Evolutionary conservation across 257 asterid species (phyloP).

Genomic region (Ehretia macrophylla): DNA sequence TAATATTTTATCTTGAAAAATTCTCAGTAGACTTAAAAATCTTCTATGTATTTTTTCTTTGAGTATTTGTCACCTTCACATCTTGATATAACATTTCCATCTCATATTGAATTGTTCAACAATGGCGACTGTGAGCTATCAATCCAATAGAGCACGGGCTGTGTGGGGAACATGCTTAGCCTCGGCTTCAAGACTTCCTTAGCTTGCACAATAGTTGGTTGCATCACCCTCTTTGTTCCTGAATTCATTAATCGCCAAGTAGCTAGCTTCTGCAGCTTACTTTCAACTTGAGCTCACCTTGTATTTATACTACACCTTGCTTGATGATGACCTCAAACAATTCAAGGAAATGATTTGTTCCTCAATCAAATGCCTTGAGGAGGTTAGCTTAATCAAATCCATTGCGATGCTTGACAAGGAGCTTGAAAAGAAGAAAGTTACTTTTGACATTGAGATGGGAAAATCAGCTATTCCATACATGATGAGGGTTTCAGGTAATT

Average conservation of each 20-base stretch:
- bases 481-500: slow-evolving; percentile 11
- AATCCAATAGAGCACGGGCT: slow-evolving; percentile 23
- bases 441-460: slow-evolving; percentile 60
- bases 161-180: slow-evolving; percentile 54
- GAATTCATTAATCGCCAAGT: slow-evolving; percentile 28
- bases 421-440: slow-evolving; percentile 38
- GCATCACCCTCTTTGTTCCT: slow-evolving; percentile 64
- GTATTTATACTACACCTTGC: too few relatives aligned
- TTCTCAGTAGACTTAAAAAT: too few relatives aligned
- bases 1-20: too few relatives aligned
- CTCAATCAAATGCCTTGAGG: slow-evolving; percentile 50
- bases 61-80: too few relatives aligned
- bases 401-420: slow-evolving; percentile 36
- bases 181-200: slow-evolving; percentile 76
- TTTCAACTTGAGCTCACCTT: too few relatives aligned
- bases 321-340: slow-evolving; percentile 46
- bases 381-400: slow-evolving; percentile 47
- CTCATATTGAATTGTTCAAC: not conserved
- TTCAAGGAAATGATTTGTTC: slow-evolving; percentile 35
- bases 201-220: slow-evolving; percentile 78
- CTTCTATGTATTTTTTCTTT: too few relatives aligned
- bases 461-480: slow-evolving; percentile 12
- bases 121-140: slow-evolving; percentile 26
- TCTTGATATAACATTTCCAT: not conserved
- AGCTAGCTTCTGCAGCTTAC: slow-evolving; percentile 61